Evolutionary conservation across 352 stramenopile genomes (phyloP), one percentile per base, ranked within the genome.

Genomic region (Saprolegnia diclina): DNA sequence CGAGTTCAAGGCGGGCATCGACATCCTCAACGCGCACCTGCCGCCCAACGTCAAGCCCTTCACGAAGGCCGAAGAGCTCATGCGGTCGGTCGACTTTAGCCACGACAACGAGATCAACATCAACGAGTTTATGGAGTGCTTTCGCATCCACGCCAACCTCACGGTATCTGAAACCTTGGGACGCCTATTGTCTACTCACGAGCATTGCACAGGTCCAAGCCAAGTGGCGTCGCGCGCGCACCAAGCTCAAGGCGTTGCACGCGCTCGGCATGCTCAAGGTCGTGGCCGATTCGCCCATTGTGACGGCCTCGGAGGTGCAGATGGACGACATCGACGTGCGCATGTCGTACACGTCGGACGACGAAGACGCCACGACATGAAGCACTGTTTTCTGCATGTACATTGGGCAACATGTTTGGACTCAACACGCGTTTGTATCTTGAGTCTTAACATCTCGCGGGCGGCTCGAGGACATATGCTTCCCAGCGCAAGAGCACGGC

Each of bases 121-220:
- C 65, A 94, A 94, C 71, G 86, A 94, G 79, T 94, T 94, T 67
- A 90, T 94, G 80, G 86, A 94, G 61, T 85, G 86, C 61, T 94
- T 94, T 74, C 83, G 86, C 38, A 89, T 94, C 63, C 91, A 91
- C 55, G 86, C 86, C 40, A 92, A 88, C 72, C 77, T 94, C 52
- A 94, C 86, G 29, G 82, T 56, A 42, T 24, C 6, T 32, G 19
- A 14, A 48, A 46, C 22, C 21, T 46, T 9, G 52, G 4, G 26
- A 16, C 22, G 54, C 18, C 4, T 45, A 24, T 5, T 53, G 2
- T 22, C 14, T 1, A 52, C 14, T 52, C 38, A 63, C 21, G 21
- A 14, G 9, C 45, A 21, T 48, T 7, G 14, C 14, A 14, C 24
- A 66, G 59, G 59, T 90, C 19, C 82, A 91, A 56, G 86, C 86